Evolutionary conservation across 2,329 filamentous ascomycete species (phyloP).

Genomic region (Hypoxylon sp.): DNA sequence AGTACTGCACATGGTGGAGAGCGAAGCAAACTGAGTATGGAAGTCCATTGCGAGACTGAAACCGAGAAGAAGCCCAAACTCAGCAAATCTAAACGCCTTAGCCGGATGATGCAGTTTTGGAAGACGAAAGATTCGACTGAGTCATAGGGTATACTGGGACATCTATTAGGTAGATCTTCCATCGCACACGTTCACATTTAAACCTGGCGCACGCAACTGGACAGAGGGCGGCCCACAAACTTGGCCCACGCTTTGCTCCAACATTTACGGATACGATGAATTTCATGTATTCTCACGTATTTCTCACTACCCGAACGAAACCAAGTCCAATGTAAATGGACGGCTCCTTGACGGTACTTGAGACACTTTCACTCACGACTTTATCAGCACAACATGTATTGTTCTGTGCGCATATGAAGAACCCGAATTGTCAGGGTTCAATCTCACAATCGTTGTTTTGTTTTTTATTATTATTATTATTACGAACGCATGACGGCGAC

Average conservation of each 20-base stretch:
- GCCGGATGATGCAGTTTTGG: conserved; percentile 86
- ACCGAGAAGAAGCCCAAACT: conserved; percentile 69
- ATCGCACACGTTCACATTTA: conserved; percentile 6
- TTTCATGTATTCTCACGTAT: conserved; percentile 45
- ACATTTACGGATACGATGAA: conserved; percentile 40
- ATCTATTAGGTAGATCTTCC: conserved; percentile 25
- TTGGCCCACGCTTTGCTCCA: conserved; percentile 16
- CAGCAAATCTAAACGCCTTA: conserved; percentile 78
- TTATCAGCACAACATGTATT: conserved; percentile 34
- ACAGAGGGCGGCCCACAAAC: conserved; percentile 8
- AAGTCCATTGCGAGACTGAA: conserved; percentile 72
- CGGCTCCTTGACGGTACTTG: conserved; percentile 33
- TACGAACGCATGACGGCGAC: conserved; percentile 49
- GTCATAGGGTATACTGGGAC: conserved; percentile 40
- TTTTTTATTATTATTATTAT: conserved; percentile 35
- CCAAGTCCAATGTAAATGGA: conserved; percentile 23
- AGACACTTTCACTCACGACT: conserved; percentile 38
- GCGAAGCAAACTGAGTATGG: conserved; percentile 80
- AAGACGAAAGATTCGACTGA: conserved; percentile 68
- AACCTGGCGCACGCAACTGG: conserved; percentile 4
- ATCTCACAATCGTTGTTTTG: conserved; percentile 40
- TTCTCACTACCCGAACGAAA: conserved; percentile 38
- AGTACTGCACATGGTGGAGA: conserved; percentile 82
- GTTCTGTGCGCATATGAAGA: conserved; percentile 38
- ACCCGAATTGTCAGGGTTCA: conserved; percentile 34